Evolutionary conservation across 805 yeast genomes (phyloP).

Genomic region (Candida succiphila): DNA sequence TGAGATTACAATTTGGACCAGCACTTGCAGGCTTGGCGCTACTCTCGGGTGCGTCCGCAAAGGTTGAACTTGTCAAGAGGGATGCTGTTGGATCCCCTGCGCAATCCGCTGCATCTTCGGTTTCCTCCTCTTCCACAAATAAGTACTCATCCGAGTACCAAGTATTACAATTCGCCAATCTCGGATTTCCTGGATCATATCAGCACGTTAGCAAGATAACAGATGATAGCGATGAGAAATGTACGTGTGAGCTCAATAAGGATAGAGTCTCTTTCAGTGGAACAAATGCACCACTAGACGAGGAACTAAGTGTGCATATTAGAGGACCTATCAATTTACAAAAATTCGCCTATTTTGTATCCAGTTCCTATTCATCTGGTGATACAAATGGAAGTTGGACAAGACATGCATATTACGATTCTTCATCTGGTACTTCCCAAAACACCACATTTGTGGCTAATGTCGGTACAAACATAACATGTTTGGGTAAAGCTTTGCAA

Average conservation of each 20-base stretch:
- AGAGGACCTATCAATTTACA: constrained; percentile 62
- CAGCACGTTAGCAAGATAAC: constrained; percentile 34
- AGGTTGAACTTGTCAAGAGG: too few species aligned
- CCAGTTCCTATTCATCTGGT: constrained; percentile 29
- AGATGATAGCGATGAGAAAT: constrained; percentile 29
- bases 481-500: constrained; percentile 60
- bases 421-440: constrained; percentile 34
- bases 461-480: constrained; percentile 50
- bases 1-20: too few species aligned
- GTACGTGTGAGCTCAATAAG: constrained; percentile 34
- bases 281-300: constrained; percentile 53
- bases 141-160: constrained; percentile 1
- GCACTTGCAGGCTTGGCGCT: too few species aligned
- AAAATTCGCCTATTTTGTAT: constrained; percentile 53
- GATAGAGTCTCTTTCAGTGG: constrained; percentile 41
- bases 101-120: neutral
- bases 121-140: neutral
- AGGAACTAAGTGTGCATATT: constrained; percentile 65
- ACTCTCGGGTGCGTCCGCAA: too few species aligned
- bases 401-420: constrained; percentile 52
- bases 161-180: constrained; percentile 36
- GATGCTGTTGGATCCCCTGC: too few species aligned
- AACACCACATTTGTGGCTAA: constrained; percentile 61
- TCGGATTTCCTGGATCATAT: constrained; percentile 48
- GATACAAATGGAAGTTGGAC: constrained; percentile 39